Conservation (phyloP, 2,329 filamentous ascomycete genomes). For the Colletotrichum higginsianum region DNA sequence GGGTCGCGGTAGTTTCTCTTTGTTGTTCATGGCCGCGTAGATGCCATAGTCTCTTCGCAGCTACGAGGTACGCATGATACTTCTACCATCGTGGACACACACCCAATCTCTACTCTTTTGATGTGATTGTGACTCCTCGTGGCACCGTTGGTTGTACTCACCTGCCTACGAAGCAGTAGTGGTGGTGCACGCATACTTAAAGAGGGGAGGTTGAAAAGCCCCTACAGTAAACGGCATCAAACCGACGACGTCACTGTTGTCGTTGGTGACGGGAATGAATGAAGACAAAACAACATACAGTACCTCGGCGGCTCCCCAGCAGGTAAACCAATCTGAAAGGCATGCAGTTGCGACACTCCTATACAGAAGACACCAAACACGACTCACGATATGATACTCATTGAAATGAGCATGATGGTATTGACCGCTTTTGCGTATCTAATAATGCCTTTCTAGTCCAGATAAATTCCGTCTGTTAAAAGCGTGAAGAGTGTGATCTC, state of each 20-base stretch:
- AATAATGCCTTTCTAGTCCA: conserved; percentile 1
- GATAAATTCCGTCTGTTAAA: background rate
- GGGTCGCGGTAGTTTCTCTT: conserved; percentile 8
- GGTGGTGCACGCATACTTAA: background rate
- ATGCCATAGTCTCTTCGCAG: conserved; percentile 25
- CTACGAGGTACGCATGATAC: conserved; percentile 13
- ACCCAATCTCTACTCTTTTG: background rate
- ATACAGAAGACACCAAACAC: background rate
- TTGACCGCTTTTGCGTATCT: conserved; percentile 14
- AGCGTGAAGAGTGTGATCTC: background rate
- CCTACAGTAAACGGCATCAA: no score
- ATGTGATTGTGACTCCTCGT: background rate
- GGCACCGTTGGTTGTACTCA: background rate
- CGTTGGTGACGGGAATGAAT: no score
- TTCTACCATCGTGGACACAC: conserved; percentile 15
- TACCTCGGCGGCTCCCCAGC: no score
- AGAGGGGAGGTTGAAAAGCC: no score
- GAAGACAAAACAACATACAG: no score
- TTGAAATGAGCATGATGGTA: background rate
- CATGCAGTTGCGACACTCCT: background rate
- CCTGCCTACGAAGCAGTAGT: background rate
- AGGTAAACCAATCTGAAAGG: no score
- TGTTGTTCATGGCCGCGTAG: conserved; percentile 4
- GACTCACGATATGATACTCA: background rate
- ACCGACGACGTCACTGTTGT: no score